Evolutionary conservation across 805 yeast genomes (phyloP).

Genomic region (Brettanomyces bruxellensis): DNA sequence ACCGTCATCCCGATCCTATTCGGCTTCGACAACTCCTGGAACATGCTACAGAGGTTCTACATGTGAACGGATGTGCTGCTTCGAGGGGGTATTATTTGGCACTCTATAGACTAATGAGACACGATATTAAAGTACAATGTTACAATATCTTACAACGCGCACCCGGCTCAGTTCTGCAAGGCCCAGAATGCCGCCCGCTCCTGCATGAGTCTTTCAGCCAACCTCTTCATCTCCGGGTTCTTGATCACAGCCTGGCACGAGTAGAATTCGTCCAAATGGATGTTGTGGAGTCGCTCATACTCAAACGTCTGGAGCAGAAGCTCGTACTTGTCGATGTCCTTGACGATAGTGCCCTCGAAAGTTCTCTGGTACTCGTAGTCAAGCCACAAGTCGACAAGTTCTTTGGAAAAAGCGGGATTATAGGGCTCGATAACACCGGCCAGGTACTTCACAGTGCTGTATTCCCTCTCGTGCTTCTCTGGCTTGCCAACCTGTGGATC

Average conservation of each 20-base stretch:
- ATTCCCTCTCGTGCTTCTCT: slow-evolving; percentile 82
- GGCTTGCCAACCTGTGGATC: slow-evolving; percentile 55
- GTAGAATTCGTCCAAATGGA: slow-evolving; percentile 64
- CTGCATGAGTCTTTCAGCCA: slow-evolving; percentile 52
- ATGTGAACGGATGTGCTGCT: neutral
- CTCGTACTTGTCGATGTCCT: slow-evolving; percentile 90
- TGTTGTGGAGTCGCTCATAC: slow-evolving; percentile 62
- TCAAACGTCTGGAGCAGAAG: slow-evolving; percentile 75
- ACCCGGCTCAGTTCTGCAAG: neutral
- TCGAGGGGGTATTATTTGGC: no score
- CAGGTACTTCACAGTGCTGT: slow-evolving; percentile 59
- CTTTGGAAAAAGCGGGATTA: slow-evolving; percentile 51
- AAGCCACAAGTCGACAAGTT: slow-evolving; percentile 66
- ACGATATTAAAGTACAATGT: no score
- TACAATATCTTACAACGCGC: no score
- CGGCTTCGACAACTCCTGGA: slow-evolving; percentile 73
- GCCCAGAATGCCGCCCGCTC: slow-evolving; percentile 33
- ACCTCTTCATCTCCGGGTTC: slow-evolving; percentile 57
- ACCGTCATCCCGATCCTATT: slow-evolving; percentile 77
- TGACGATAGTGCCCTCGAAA: slow-evolving; percentile 80
- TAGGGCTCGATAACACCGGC: slow-evolving; percentile 54
- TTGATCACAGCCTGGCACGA: slow-evolving; percentile 52
- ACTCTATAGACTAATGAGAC: no score
- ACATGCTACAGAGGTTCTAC: slow-evolving; percentile 24
- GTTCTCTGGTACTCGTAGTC: slow-evolving; percentile 83